Conservation (phyloP, 129 eudicot species). For the Flaveria trinervia region DNA sequence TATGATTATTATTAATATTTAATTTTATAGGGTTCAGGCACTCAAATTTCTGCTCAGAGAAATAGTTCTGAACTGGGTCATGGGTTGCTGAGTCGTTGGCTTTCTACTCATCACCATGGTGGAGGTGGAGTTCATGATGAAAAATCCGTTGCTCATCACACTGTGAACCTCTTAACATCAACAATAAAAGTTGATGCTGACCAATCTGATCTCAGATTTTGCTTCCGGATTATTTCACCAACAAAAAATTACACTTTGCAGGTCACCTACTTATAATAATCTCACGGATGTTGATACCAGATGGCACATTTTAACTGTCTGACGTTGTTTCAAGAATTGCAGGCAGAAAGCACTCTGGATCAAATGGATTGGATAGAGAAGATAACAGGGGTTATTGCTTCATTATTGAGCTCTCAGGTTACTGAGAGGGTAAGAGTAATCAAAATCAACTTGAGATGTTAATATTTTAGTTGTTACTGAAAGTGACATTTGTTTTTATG, state of each 20-base stretch:
- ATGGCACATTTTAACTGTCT: background rate
- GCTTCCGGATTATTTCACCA: slow-evolving; percentile 95
- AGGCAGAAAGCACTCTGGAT: slow-evolving; percentile 98
- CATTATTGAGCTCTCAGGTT: slow-evolving; percentile 87
- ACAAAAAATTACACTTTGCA: slow-evolving; percentile 93
- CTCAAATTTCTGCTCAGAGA: slow-evolving; percentile 85
- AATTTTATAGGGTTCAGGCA: slow-evolving; percentile 62
- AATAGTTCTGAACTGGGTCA: slow-evolving; percentile 98
- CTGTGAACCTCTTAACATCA: slow-evolving; percentile 91
- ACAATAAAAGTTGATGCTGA: slow-evolving; percentile 97
- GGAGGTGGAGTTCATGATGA: slow-evolving; percentile 93
- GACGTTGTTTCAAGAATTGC: slow-evolving; percentile 31
- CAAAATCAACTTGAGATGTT: background rate
- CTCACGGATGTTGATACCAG: background rate
- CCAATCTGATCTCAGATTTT: slow-evolving; percentile 92
- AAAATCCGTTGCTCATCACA: slow-evolving; percentile 97
- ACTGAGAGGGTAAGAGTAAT: slow-evolving; percentile 76
- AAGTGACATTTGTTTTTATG: background rate
- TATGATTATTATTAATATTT: background rate
- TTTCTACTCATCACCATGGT: slow-evolving; percentile 66
- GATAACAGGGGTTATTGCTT: slow-evolving; percentile 98
- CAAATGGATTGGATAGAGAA: slow-evolving; percentile 99
- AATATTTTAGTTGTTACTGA: background rate
- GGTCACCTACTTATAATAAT: slow-evolving; percentile 42
- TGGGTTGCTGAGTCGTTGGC: slow-evolving; percentile 97